phyloP scores from a whole-genome alignment of 2,329 filamentous ascomycete species.

The Lasiodiplodia gonubiensis region DNA sequence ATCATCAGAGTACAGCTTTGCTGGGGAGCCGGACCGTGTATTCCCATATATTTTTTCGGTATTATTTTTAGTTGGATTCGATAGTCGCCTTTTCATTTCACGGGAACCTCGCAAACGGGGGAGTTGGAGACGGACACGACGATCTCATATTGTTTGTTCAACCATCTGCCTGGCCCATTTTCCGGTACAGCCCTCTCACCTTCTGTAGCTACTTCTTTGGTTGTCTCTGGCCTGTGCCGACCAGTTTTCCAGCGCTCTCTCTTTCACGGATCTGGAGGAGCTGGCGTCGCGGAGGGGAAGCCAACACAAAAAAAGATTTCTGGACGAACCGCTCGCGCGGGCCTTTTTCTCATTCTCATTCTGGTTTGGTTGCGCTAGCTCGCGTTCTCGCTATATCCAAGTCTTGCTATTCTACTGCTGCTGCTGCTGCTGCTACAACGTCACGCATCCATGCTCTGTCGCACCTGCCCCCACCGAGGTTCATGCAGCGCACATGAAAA shows the following conservation, averaged over 20 bases:
- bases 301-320: constrained; percentile 26
- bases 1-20: constrained; percentile 22
- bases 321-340: constrained; percentile 47
- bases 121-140: not conserved
- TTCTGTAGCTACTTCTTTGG: constrained; percentile 19
- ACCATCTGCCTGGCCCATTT: constrained; percentile 4
- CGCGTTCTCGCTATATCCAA: constrained; percentile 19
- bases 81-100: constrained; percentile 10
- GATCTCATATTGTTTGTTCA: constrained; percentile 10
- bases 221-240: constrained; percentile 14
- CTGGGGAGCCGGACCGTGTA: constrained; percentile 12
- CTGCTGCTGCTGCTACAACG: constrained; percentile 17
- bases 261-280: constrained; percentile 8
- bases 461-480: not conserved
- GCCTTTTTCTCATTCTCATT: constrained; percentile 33
- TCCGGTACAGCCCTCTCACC: constrained; percentile 33
- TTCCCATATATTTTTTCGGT: constrained; percentile 7
- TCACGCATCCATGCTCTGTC: constrained; percentile 15
- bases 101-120: not conserved
- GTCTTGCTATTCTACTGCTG: not conserved
- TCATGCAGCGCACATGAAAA: constrained; percentile 5
- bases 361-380: not conserved
- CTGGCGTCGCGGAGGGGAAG: constrained; percentile 15
- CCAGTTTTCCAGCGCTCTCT: constrained; percentile 3
- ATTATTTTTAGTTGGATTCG: constrained; percentile 20